Evolutionary conservation across 2,329 filamentous ascomycete species (phyloP), one percentile per base, ranked within the genome.

Genomic region (Apiospora saccharicola): DNA sequence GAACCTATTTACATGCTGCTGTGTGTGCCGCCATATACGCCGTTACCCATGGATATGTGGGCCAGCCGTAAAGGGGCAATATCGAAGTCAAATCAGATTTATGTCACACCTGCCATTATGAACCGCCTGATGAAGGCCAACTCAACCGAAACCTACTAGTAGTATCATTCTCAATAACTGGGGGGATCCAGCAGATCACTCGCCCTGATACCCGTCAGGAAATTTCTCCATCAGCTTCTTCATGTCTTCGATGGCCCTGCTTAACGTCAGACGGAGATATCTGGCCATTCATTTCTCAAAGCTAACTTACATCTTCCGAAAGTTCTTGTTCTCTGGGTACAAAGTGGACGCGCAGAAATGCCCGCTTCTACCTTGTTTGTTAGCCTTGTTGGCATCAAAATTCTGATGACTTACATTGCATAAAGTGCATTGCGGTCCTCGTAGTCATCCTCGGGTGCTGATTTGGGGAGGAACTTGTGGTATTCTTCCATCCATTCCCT

Each of bases 161-260:
- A 1, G 47, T 12, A 10, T 10, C n/a, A 6, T 49, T 1, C 47
- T 24, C 22, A 49, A 49, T 1, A 22, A 37, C 2, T 37, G 37
- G 10, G 37, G 37, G 37, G 10, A 6, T 37, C 1, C 4, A 8
- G 5, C 37, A 41, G 7, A 10, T 41, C 37, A 41, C 7, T 41
- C 37, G 37, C 37, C 37, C 26, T 22, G 19, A 49, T 49, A 12
- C 0, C 19, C 47, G 2, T n/a, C 1, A n/a, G 19, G 24, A 12
- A 64, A 64, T 12, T 64, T 7, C 26, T 34, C 57, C 4, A 64
- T 2, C 26, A 64, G 26, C 26, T 64, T 64, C 26, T 22, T 64
- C 57, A 64, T 64, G 7, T 64, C 57, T 64, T 19, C 57, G 34
- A 64, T 64, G 8, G 13, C 24, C 57, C 57, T 64, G 57, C 13